Percentiles rank a stretch among this genome's conserved stretches.
Conservation (phyloP, 2,329 filamentous ascomycete genomes). For the Teratosphaeria zuluensis region DNA sequence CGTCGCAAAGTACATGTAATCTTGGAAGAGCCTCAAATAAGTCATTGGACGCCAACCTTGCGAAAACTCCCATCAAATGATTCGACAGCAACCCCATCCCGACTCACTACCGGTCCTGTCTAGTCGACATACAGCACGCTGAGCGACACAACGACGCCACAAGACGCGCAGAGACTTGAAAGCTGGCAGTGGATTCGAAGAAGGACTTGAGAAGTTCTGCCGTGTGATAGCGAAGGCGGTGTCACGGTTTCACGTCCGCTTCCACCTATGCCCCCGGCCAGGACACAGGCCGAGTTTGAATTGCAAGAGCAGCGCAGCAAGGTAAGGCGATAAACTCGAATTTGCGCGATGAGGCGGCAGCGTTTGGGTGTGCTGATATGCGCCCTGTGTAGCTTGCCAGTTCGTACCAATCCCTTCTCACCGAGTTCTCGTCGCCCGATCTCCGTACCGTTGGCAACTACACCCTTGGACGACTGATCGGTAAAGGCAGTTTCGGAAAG, state of each 20-base stretch:
- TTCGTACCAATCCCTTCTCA: slow-evolving; percentile 93
- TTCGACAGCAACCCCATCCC: not conserved
- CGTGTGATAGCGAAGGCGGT: not conserved
- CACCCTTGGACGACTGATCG: slow-evolving; percentile 79
- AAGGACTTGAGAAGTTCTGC: not conserved
- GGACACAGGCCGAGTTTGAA: slow-evolving; percentile 25
- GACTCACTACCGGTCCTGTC: not conserved
- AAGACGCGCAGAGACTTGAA: not conserved
- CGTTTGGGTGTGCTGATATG: not conserved
- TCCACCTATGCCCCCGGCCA: slow-evolving; percentile 23
- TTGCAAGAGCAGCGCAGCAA: slow-evolving; percentile 27
- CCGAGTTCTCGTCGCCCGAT: slow-evolving; percentile 88
- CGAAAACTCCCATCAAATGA: not conserved
- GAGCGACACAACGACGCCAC: not conserved
- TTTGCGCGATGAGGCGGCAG: not conserved
- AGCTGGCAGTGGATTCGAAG: not conserved
- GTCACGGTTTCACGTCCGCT: not conserved
- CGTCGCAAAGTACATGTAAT: not conserved
- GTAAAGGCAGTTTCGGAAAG: slow-evolving; percentile 96
- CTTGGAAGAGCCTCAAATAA: too few relatives aligned
- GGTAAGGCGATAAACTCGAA: slow-evolving; percentile 10
- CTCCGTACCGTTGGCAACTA: slow-evolving; percentile 93
- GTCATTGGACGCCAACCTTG: not conserved
- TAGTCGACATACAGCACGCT: not conserved
- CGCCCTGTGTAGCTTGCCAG: slow-evolving; percentile 62